Conservation (phyloP, 176 grass and related monocot genomes). For the Carex pumila region DNA sequence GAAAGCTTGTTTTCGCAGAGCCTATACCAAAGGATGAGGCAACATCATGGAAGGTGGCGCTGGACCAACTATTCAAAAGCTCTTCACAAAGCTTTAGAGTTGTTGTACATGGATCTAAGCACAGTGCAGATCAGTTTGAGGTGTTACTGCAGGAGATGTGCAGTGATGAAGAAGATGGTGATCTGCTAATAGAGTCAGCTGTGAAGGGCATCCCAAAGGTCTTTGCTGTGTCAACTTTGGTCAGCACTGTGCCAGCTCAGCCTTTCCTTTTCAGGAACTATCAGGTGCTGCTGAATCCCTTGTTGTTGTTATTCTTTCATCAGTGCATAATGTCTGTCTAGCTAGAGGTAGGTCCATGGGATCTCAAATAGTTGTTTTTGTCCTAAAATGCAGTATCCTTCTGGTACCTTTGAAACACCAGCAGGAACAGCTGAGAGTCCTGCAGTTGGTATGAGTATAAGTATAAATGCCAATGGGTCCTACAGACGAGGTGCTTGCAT, state of each 20-base stretch:
- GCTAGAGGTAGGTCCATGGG: not conserved
- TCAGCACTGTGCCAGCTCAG: slow-evolving; percentile 88
- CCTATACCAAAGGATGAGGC: slow-evolving; percentile 90
- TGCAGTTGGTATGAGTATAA: slow-evolving; percentile 38
- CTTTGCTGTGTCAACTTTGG: slow-evolving; percentile 92
- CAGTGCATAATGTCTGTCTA: not conserved
- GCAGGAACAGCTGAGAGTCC: slow-evolving; percentile 48
- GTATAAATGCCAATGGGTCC: slow-evolving; percentile 18
- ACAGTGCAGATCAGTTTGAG: slow-evolving; percentile 98
- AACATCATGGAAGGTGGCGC: slow-evolving; percentile 85
- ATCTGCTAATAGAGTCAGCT: slow-evolving; percentile 94
- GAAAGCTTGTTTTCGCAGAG: slow-evolving; percentile 96
- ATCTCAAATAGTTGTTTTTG: slow-evolving; percentile 14
- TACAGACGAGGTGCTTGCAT: slow-evolving; percentile 69
- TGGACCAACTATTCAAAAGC: slow-evolving; percentile 98
- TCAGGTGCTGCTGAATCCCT: slow-evolving; percentile 34
- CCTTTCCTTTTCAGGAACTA: slow-evolving; percentile 96
- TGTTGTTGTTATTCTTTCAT: not conserved
- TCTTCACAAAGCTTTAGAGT: slow-evolving; percentile 97
- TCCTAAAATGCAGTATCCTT: slow-evolving; percentile 64
- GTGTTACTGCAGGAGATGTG: slow-evolving; percentile 89
- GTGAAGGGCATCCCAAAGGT: slow-evolving; percentile 93
- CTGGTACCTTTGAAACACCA: slow-evolving; percentile 70
- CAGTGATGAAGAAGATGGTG: slow-evolving; percentile 90
- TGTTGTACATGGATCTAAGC: slow-evolving; percentile 98